A percentile compares a stretch with the other conserved stretches of the same genome.
Conservation (phyloP, 345 rosid genomes). For the Gossypium herbaceum region DNA sequence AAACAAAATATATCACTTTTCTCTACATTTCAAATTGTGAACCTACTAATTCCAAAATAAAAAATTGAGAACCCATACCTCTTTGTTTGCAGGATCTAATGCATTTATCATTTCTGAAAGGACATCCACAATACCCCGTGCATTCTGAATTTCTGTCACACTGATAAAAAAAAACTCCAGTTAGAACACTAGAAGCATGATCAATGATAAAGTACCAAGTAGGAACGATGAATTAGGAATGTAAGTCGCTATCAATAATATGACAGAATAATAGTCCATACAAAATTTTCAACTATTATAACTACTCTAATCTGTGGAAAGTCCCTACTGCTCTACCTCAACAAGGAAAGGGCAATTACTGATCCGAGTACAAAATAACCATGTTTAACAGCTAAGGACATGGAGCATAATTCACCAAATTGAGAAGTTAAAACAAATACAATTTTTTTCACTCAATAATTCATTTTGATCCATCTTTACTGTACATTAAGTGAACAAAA, state of each 20-base stretch:
- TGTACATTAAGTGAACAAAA: not conserved
- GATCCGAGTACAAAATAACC: not conserved
- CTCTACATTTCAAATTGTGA: constrained; percentile 7
- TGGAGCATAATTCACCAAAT: not conserved
- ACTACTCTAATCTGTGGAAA: not conserved
- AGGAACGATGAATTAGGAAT: not conserved
- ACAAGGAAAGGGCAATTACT: not conserved
- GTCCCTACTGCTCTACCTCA: not conserved
- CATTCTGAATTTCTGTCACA: constrained; percentile 95
- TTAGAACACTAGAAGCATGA: constrained; percentile 19
- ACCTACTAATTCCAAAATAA: not conserved
- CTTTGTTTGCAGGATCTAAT: constrained; percentile 76
- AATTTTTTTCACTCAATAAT: not conserved
- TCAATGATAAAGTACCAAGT: not conserved
- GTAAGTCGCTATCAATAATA: constrained; percentile 7
- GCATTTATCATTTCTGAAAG: constrained; percentile 97
- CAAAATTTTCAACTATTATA: not conserved
- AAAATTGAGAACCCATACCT: constrained; percentile 45
- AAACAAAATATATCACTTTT: not conserved
- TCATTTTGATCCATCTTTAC: not conserved
- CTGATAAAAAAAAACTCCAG: constrained; percentile 42
- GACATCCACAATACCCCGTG: constrained; percentile 96
- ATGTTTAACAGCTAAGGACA: not conserved
- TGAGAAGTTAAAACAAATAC: constrained; percentile 7
- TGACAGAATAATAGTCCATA: not conserved